Conservation (phyloP, 192 early-diverging fungal genomes). For the Chytriomyces sp. region DNA sequence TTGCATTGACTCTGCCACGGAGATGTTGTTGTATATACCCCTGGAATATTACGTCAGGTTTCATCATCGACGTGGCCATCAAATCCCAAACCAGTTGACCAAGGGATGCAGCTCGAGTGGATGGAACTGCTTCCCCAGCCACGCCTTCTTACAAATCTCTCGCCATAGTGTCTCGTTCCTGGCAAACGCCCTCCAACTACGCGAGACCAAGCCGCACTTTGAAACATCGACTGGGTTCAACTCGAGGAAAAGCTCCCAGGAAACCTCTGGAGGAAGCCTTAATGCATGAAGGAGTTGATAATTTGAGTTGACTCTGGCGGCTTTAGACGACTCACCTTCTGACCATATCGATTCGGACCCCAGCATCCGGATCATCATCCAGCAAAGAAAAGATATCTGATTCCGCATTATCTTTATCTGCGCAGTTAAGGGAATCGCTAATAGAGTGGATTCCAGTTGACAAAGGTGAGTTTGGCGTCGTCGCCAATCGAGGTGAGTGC, state of each 20-base stretch:
- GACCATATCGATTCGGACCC: not conserved
- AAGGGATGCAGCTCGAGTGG: slow-evolving; percentile 26
- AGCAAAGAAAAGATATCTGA: too few relatives aligned
- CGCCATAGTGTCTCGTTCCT: slow-evolving; percentile 2
- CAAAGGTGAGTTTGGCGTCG: too few relatives aligned
- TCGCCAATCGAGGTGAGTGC: too few relatives aligned
- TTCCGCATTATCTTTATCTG: too few relatives aligned
- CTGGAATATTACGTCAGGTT: too few relatives aligned
- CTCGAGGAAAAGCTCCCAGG: not conserved
- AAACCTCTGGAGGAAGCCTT: slow-evolving; percentile 17
- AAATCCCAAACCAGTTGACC: slow-evolving; percentile 10
- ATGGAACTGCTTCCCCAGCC: slow-evolving; percentile 13
- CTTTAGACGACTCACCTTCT: not conserved
- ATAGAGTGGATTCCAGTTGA: too few relatives aligned
- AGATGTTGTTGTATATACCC: slow-evolving; percentile 10
- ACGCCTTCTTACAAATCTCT: not conserved
- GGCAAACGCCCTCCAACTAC: not conserved
- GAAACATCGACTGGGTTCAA: not conserved
- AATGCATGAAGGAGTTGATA: not conserved
- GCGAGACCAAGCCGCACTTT: slow-evolving; percentile 10
- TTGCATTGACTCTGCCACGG: not conserved
- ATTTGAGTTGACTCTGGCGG: not conserved
- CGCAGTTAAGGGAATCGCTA: too few relatives aligned
- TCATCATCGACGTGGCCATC: too few relatives aligned
- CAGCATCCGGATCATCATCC: too few relatives aligned